Percentiles rank a stretch among this genome's conserved stretches.
phyloP scores from a whole-genome alignment of 306 rosid species.

The Macrotyloma uniflorum region DNA sequence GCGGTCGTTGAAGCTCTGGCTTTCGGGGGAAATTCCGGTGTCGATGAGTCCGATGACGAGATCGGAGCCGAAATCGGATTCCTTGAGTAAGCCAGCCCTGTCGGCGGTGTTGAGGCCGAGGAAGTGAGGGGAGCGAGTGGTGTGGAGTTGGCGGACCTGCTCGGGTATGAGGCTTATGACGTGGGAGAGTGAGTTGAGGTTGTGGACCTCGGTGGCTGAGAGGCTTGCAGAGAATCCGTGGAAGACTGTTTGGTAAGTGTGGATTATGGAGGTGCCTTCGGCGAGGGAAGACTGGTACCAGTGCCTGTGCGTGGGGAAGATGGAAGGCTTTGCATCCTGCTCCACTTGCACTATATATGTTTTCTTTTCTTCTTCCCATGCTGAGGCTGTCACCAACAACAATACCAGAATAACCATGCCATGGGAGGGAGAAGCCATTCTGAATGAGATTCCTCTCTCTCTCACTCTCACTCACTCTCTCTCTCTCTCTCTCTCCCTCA shows the following conservation, averaged over 20 bases:
- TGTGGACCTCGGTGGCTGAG: constrained; percentile 47
- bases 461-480: no score
- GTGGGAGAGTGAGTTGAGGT: constrained; percentile 57
- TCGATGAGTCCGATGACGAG: constrained; percentile 89
- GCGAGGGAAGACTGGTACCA: constrained; percentile 75
- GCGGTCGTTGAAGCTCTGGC: constrained; percentile 74
- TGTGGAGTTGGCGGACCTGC: constrained; percentile 67
- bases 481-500: no score
- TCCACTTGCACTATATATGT: constrained; percentile 75
- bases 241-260: constrained; percentile 65
- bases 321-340: constrained; percentile 67
- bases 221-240: constrained; percentile 86
- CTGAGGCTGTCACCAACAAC: neutral
- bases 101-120: constrained; percentile 69
- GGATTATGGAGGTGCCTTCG: constrained; percentile 34
- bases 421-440: neutral
- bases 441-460: neutral
- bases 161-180: constrained; percentile 66
- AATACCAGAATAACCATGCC: neutral
- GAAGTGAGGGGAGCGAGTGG: constrained; percentile 88
- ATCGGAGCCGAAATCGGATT: constrained; percentile 86
- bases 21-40: constrained; percentile 82
- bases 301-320: constrained; percentile 68
- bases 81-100: constrained; percentile 68
- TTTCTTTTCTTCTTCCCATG: constrained; percentile 25